Evolutionary conservation across 2,329 filamentous ascomycete species (phyloP).

Genomic region (Sarocladium brachiariae): DNA sequence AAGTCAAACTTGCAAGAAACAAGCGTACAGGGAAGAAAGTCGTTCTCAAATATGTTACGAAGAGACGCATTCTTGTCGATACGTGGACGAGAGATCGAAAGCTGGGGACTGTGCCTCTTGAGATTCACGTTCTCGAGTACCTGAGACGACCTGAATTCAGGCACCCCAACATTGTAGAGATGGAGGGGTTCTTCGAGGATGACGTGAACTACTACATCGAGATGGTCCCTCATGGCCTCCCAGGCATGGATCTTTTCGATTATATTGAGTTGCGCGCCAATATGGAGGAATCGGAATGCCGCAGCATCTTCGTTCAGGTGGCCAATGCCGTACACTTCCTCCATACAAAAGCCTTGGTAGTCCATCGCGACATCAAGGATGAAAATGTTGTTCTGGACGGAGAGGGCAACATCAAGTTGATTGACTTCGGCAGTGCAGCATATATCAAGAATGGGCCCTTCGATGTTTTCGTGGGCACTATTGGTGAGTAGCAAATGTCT

Average conservation of each 20-base stretch:
- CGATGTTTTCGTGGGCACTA: constrained; percentile 97
- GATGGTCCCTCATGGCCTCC: constrained; percentile 90
- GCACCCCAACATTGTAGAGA: constrained; percentile 66
- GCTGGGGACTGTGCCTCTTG: constrained; percentile 87
- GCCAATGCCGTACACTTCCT: constrained; percentile 84
- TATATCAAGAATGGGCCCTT: constrained; percentile 99
- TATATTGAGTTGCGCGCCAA: constrained; percentile 95
- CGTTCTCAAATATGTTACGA: constrained; percentile 96
- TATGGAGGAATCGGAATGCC: constrained; percentile 92
- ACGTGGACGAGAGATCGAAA: constrained; percentile 95
- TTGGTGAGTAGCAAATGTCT: constrained; percentile 55
- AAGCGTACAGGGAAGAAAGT: constrained; percentile 77
- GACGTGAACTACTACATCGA: constrained; percentile 97
- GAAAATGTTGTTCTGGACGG: constrained; percentile 96
- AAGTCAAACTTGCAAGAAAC: constrained; percentile 89
- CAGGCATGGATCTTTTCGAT: constrained; percentile 97
- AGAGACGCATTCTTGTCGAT: constrained; percentile 91
- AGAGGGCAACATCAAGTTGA: constrained; percentile 91
- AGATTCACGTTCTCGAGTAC: constrained; percentile 95
- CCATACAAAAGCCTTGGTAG: constrained; percentile 82
- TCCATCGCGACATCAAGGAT: constrained; percentile 98
- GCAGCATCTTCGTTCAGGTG: constrained; percentile 93
- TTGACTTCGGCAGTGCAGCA: constrained; percentile 95
- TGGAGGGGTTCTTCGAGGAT: constrained; percentile 71
- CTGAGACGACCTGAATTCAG: constrained; percentile 65